Evolutionary conservation across 371 early-diverging fungal species (phyloP).

Genomic region (Scutellospora calospora): DNA sequence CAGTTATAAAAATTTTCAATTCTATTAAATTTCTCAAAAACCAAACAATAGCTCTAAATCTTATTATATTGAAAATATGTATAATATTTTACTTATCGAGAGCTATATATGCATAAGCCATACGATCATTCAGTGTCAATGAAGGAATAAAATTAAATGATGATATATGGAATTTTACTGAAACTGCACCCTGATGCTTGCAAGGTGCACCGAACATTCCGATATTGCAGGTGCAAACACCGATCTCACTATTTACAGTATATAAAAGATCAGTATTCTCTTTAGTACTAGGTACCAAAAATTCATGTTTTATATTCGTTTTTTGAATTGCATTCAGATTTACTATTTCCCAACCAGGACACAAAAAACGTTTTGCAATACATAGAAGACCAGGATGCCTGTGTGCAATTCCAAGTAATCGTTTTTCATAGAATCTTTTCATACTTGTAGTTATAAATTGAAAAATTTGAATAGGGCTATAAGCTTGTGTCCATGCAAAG

Average conservation of each 20-base stretch:
- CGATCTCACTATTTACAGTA: neutral
- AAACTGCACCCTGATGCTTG: neutral
- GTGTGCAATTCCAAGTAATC: neutral
- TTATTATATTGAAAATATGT: no score
- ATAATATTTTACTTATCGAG: neutral
- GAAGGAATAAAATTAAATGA: neutral
- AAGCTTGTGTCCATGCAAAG: conserved; percentile 4
- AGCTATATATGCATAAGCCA: neutral
- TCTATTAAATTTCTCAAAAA: no score
- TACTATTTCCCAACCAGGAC: neutral
- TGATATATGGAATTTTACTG: neutral
- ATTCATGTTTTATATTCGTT: neutral
- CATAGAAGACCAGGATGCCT: neutral
- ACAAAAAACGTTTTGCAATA: conserved; percentile 16
- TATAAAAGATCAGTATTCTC: neutral
- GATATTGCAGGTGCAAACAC: neutral
- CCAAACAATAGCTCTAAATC: no score
- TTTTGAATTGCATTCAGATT: neutral
- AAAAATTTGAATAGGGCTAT: neutral
- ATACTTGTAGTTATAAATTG: neutral
- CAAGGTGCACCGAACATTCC: neutral
- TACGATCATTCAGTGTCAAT: neutral
- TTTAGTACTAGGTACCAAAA: neutral
- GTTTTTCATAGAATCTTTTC: neutral
- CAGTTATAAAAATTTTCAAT: no score